Base-by-base conservation (phyloP, 768 basidiomycete genomes). In the Tricholoma terreum region DNA sequence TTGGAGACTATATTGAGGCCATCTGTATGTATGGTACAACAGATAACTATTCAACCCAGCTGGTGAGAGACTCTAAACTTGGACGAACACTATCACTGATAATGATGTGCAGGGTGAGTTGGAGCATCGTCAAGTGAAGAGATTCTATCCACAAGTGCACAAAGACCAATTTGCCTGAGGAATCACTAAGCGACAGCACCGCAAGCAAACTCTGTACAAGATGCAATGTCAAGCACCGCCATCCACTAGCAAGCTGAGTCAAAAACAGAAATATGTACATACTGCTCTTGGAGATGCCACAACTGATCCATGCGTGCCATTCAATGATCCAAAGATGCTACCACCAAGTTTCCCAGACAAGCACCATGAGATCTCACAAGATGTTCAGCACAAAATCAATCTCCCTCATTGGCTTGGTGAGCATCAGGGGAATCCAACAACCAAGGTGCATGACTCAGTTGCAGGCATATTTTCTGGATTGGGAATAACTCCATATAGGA, bases 41-140 rank as follows among this genome's bases (percentile, higher is more conserved):
- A 4, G 72, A 77, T 53, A 70, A 66, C 0, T 75, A 69, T 48
- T 69, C 70, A 0, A 75, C 70, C 0, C 69, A 74, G 17, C 52
- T 59, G 17, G 72, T 75, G 50, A 35, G 64, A 54, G 31, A 48
- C 6, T 57, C 21, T 53, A 60, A 35, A 35, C 8, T 35, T 35
- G 2, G 12, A 35, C 34, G 8, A 35, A 10, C 12, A 10, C 34
- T 35, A 2, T 27, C 24, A 27, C 24, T 6, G 24, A 27, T 27
- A 27, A 17, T 12, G 7, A 45, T 45, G 33, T 11, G 1, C 35
- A 77, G 77, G 74, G 75, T 0, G 77, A 81, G 53, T 66, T 71
- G 0, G 71, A 75, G 42, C 79, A 80, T 55, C 58, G 64, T 0
- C 55, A 57, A 0, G 67, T 74, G 24, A 19, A 48, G 21, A 7